Conservation (phyloP, 2,329 filamentous ascomycete genomes). For the Alternaria rosae region DNA sequence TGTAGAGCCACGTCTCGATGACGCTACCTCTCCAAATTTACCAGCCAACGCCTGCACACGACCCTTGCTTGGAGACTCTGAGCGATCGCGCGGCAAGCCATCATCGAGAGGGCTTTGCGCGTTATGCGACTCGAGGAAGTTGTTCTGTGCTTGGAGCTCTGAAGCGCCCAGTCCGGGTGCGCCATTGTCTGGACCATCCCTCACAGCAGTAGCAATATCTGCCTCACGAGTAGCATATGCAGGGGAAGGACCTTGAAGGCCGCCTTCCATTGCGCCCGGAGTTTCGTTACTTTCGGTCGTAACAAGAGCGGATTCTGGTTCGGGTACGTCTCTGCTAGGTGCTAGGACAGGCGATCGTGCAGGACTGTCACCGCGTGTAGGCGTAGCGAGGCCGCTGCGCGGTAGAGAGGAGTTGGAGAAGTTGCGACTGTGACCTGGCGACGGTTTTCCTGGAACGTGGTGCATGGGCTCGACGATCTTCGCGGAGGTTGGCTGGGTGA, state of each 20-base stretch:
- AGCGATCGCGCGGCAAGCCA: conserved; percentile 42
- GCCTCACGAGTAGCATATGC: conserved; percentile 47
- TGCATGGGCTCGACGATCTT: conserved; percentile 37
- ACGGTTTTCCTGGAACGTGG: conserved; percentile 46
- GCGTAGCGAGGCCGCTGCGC: conserved; percentile 65
- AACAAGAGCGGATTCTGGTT: conserved; percentile 58
- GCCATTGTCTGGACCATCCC: conserved; percentile 28
- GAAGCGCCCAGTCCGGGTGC: conserved; percentile 36
- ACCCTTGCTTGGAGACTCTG: conserved; percentile 58
- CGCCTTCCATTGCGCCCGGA: conserved; percentile 33
- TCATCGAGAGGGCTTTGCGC: conserved; percentile 39
- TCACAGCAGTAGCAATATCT: conserved; percentile 45
- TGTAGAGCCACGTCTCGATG: conserved; percentile 56
- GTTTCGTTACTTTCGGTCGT: conserved; percentile 50
- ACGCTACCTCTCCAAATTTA: conserved; percentile 56
- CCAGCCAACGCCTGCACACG: conserved; percentile 61
- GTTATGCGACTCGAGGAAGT: conserved; percentile 47
- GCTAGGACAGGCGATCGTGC: conserved; percentile 65
- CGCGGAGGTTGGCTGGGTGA: conserved; percentile 46
- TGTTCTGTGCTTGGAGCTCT: conserved; percentile 43
- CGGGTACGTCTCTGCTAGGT: conserved; percentile 53
- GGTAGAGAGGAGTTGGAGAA: conserved; percentile 48
- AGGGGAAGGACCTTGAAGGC: conserved; percentile 30
- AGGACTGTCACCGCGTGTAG: conserved; percentile 66
- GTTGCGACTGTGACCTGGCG: conserved; percentile 51